phyloP scores from a whole-genome alignment of 805 yeast genomes.

The Hyphopichia homilentoma region DNA sequence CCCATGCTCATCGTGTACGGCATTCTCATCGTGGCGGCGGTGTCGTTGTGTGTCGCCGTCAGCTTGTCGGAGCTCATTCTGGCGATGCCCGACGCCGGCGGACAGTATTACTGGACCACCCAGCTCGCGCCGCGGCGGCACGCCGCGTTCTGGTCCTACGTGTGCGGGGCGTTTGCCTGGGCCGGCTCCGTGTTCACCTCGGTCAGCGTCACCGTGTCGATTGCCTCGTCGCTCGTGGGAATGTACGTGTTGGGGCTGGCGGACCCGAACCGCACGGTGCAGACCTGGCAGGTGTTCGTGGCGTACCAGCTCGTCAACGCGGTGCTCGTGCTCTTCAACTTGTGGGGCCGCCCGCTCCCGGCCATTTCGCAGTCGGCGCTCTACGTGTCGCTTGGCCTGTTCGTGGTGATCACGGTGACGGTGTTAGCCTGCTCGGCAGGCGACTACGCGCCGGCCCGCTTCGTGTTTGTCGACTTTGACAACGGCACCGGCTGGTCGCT shows the following conservation, averaged over 20 bases:
- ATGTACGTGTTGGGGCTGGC: constrained; percentile 39
- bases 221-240: constrained; percentile 51
- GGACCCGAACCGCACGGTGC: constrained; percentile 28
- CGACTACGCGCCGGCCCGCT: constrained; percentile 45
- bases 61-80: constrained; percentile 52
- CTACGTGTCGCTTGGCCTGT: constrained; percentile 50
- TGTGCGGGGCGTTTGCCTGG: constrained; percentile 63
- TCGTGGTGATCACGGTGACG: constrained; percentile 49
- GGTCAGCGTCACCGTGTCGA: constrained; percentile 54
- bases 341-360: constrained; percentile 53
- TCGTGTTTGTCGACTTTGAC: constrained; percentile 51
- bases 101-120: constrained; percentile 58
- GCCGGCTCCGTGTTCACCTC: constrained; percentile 60
- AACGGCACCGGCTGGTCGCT: constrained; percentile 61
- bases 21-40: constrained; percentile 45
- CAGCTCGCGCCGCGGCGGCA: constrained; percentile 48
- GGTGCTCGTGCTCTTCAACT: constrained; percentile 42
- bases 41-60: constrained; percentile 46
- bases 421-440: constrained; percentile 52
- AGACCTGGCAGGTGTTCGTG: constrained; percentile 56
- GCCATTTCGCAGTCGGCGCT: constrained; percentile 45
- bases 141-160: constrained; percentile 48
- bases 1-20: constrained; percentile 58
- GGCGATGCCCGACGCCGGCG: constrained; percentile 56
- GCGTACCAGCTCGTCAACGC: constrained; percentile 44